Evolutionary conservation across 371 early-diverging fungal genomes (phyloP), one percentile per base, ranked within the genome.

Genomic region (Haplosporangium sp.): DNA sequence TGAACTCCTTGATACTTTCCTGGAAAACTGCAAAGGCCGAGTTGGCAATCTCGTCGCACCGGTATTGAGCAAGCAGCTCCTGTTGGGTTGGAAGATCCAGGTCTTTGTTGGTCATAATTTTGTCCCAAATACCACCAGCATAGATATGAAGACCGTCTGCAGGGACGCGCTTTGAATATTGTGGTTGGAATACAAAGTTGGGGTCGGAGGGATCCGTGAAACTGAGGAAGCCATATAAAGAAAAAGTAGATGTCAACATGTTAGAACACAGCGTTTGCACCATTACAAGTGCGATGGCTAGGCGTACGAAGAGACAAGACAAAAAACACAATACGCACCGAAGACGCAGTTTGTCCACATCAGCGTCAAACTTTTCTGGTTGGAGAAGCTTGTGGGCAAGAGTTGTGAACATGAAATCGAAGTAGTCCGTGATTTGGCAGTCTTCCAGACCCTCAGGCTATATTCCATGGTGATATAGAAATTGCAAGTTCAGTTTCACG

Each of bases 61-160:
- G 93, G 83, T 94, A 98, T 85, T 98, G 98, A 36, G 99, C 98
- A 63, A 99, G 85, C 53, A 99, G 83, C 79, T 98, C 95, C 84
- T 97, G 97, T 82, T 99, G 99, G 2, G 98, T 98, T 5, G 99
- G 99, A 50, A 99, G 83, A 85, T 99, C 99, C 67, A 99, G 84
- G 70, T 98, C 99, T 64, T 94, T 93, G 86, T 96, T 97, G 70
- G 92, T 89, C 65, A 94, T 83, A 52, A 98, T 95, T 84, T 95
- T 95, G 67, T 91, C 90, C 99, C 99, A 99, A 59, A 99, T 95
- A 51, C 91, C 85, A 55, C 93, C 88, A 6, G 96, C 95, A 83
- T 96, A 99, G 18, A 89, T 83, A 38, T 94, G 90, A 75, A 98
- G 94, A 21, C 98, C 99, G 61, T 99, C 99, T 9, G 95, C 96